Evolutionary conservation across 179 eudicot genomes (phyloP), one percentile per base, ranked within the genome.

Genomic region (Camellia oleifera): DNA sequence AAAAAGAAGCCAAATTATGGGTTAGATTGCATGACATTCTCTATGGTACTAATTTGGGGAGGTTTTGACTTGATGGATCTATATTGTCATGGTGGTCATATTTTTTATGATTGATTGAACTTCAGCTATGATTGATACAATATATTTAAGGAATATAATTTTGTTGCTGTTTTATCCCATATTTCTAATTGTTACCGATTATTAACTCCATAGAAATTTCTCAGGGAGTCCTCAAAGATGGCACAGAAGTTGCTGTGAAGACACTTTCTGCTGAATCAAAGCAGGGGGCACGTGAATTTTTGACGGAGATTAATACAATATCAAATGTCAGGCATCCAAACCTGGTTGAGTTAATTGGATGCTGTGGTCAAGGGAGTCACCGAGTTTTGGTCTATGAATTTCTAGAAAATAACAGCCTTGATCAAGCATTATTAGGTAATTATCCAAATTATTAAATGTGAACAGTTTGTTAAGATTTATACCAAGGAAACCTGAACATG

Each of bases 311-410:
- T 61, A 87, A 88, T 53, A 89, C 89, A 50, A 93, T 95, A 82
- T 83, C 97, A 58, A 88, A 92, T 87, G 92, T 93, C 76, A 92
- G 77, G 86, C 98, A 95, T 80, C 92, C 87, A 73, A 89, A 93
- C 84, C 89, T 95, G 53, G 98, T 95, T 75, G 91, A 92, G 83
- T 86, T 95, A 79, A 81, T 93, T 72, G 98, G 98, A 82, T 95
- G 97, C 81, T 93, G 98, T 75, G 86, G 82, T 13, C 88, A 93
- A 86, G 97, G 88, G 80, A 44, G 85, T 78, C 86, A 88, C 76
- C 90, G 93, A 60, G 89, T 86, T 79, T 86, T 94, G 88, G 93
- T 94, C 57, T 94, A 94, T 69, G 97, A 94, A 80, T 93, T 88
- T 82, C 70, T 91, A 63, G 92, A 85, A 81, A 95, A 90, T 46